Evolutionary conservation across 2,329 filamentous ascomycete species (phyloP).

Genomic region (Eutypella sp.): DNA sequence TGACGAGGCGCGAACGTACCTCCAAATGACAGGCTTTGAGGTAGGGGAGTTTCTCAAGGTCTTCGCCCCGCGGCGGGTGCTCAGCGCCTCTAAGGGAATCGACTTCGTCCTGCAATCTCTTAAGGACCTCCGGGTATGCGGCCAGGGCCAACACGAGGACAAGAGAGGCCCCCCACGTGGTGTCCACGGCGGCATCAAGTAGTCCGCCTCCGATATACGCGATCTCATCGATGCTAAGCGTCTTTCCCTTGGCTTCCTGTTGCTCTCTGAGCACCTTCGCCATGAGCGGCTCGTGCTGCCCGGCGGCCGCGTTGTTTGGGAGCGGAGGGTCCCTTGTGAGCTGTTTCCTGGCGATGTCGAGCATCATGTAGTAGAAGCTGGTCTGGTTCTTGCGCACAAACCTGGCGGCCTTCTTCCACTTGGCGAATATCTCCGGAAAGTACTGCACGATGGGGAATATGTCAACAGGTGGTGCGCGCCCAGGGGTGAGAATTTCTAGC

Average conservation of each 20-base stretch:
- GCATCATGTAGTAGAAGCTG: constrained; percentile 6
- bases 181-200: constrained; percentile 14
- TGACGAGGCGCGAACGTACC: constrained; percentile 3
- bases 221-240: constrained; percentile 8
- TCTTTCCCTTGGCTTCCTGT: constrained; percentile 6
- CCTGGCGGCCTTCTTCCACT: constrained; percentile 5
- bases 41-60: constrained; percentile 9
- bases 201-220: constrained; percentile 12
- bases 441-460: constrained; percentile 7
- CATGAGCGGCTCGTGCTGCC: constrained; percentile 3
- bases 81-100: constrained; percentile 7
- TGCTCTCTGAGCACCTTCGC: constrained; percentile 4
- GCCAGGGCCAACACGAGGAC: constrained; percentile 12
- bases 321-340: background rate
- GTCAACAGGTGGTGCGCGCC: constrained; percentile 6
- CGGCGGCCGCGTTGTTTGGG: background rate
- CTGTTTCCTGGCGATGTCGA: constrained; percentile 4
- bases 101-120: constrained; percentile 12
- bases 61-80: constrained; percentile 4
- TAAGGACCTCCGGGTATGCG: constrained; percentile 9
- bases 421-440: constrained; percentile 4
- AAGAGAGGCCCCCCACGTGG: constrained; percentile 7
- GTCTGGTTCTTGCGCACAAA: constrained; percentile 3
- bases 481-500: constrained; percentile 5
- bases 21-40: constrained; percentile 14